Evolutionary conservation across 306 rosid genomes (phyloP).

Genomic region (Cajanus cajan): DNA sequence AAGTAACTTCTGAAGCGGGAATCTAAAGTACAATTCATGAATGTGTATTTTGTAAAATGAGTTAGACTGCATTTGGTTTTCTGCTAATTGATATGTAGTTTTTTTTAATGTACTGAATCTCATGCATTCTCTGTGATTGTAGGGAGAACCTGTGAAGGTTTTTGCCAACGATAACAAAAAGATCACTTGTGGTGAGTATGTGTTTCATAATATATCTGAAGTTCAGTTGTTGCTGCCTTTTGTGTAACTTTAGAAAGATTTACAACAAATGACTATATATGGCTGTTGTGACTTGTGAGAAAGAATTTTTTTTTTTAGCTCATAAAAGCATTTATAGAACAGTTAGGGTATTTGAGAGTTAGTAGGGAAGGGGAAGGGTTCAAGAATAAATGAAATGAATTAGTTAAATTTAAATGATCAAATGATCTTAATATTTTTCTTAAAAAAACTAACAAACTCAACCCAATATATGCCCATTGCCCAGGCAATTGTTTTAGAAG

Average conservation of each 20-base stretch:
- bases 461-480: background rate
- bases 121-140: conserved; percentile 37
- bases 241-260: conserved; percentile 3
- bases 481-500: background rate
- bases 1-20: conserved; percentile 1
- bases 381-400: background rate
- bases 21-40: background rate
- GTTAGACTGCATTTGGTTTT: conserved; percentile 6
- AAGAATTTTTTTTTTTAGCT: conserved; percentile 12
- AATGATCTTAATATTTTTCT: background rate
- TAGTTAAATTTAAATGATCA: background rate
- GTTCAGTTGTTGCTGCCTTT: background rate
- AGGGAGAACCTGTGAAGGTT: conserved; percentile 96
- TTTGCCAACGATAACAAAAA: conserved; percentile 75
- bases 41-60: conserved; percentile 23
- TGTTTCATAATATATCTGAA: conserved; percentile 8
- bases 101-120: background rate
- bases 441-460: background rate
- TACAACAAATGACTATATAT: conserved; percentile 1
- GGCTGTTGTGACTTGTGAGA: conserved; percentile 5
- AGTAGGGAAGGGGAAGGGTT: background rate
- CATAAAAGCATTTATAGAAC: background rate
- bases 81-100: background rate
- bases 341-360: too few relatives aligned
- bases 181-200: conserved; percentile 76